Evolutionary conservation across 306 rosid genomes (phyloP).

Genomic region (Malus orientalis): DNA sequence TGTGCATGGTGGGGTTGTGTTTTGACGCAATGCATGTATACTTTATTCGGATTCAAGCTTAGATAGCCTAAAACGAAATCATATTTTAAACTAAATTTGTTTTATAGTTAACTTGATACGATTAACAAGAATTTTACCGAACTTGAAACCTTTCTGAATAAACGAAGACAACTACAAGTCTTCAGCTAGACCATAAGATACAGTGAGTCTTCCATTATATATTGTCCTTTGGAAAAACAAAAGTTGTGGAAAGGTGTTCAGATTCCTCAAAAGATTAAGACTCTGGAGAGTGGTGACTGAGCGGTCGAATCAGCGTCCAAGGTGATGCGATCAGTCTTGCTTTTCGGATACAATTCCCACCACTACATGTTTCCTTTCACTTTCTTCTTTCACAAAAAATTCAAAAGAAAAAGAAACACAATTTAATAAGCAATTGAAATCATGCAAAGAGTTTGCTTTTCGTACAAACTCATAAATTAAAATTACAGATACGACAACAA

Average conservation of each 20-base stretch:
- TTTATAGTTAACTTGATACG: neutral
- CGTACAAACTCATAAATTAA: too few species aligned
- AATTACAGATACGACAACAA: too few species aligned
- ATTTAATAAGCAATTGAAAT: too few species aligned
- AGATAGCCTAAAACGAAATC: neutral
- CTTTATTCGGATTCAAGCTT: neutral
- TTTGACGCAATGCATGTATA: neutral
- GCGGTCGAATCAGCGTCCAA: conserved; percentile 6
- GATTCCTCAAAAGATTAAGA: neutral
- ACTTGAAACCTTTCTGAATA: neutral
- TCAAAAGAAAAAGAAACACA: too few species aligned
- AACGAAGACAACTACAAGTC: too few species aligned
- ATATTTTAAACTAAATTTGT: neutral
- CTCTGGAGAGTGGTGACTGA: neutral
- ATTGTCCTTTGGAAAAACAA: neutral
- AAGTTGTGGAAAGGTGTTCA: neutral
- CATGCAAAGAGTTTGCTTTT: too few species aligned
- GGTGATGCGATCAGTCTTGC: neutral
- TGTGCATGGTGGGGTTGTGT: too few species aligned
- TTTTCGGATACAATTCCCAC: conserved; percentile 2
- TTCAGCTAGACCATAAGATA: neutral
- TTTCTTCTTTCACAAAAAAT: neutral
- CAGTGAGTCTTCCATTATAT: neutral
- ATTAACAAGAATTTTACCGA: neutral
- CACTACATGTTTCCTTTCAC: neutral